These are phyloP conservation scores for Geotrichum klebahnii DNA, from an alignment of 1,139 yeast genomes.

Conservation along the genomic window DNA sequence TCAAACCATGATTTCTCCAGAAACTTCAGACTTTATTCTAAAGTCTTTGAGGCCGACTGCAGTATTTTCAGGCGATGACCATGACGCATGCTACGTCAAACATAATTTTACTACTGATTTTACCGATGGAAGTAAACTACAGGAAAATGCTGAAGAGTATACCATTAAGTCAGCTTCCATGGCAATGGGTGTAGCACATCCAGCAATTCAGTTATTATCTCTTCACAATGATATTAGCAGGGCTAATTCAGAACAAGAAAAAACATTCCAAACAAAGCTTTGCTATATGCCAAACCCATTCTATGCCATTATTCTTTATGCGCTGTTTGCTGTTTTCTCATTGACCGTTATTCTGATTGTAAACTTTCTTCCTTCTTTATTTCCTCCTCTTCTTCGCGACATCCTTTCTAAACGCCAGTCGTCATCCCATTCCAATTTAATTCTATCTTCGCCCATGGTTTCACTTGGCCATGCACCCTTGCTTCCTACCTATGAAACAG, in stretches of 20 bases:
- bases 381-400: conserved; percentile 11
- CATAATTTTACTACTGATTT: conserved; percentile 46
- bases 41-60: conserved; percentile 56
- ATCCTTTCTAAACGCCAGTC: not conserved
- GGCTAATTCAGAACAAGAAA: not conserved
- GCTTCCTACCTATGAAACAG: conserved; percentile 9
- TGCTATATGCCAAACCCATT: conserved; percentile 75
- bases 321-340: conserved; percentile 27
- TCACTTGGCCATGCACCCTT: conserved; percentile 9
- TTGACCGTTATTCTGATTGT: conserved; percentile 22
- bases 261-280: conserved; percentile 40
- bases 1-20: conserved; percentile 66
- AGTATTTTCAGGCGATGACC: conserved; percentile 91
- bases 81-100: conserved; percentile 80
- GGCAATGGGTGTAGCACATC: conserved; percentile 83
- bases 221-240: conserved; percentile 35
- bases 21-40: conserved; percentile 55
- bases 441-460: conserved; percentile 1
- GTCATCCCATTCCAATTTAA: not conserved
- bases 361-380: conserved; percentile 25
- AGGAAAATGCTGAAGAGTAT: conserved; percentile 55
- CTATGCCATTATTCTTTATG: conserved; percentile 41
- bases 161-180: conserved; percentile 86
- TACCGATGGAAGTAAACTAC: conserved; percentile 29
- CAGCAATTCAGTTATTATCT: conserved; percentile 81